Percentiles rank a stretch among this genome's conserved stretches.
phyloP scores from a whole-genome alignment of 768 basidiomycete genomes.

The Macrolepiota dolichaula region DNA sequence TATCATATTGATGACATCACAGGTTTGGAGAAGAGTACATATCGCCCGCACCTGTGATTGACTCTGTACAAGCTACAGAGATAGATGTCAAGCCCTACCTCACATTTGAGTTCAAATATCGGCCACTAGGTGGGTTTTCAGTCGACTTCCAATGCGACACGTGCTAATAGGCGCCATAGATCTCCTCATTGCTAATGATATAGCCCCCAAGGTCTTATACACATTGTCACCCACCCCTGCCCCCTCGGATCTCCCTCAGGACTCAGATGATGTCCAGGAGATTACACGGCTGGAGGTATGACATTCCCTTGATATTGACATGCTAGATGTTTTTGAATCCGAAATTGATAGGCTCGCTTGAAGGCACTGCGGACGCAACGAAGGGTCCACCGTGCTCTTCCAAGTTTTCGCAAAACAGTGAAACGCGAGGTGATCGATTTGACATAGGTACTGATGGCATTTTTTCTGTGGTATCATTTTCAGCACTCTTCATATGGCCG shows the following conservation, averaged over 20 bases:
- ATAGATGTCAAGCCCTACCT: constrained; percentile 23
- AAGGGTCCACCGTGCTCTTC: not conserved
- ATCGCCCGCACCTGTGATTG: constrained; percentile 24
- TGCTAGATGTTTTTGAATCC: not conserved
- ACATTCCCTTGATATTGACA: not conserved
- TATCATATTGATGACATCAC: not conserved
- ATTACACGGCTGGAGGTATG: not conserved
- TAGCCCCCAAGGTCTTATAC: constrained; percentile 1
- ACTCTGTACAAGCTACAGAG: constrained; percentile 23
- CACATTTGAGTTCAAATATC: constrained; percentile 30
- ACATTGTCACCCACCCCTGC: constrained; percentile 8
- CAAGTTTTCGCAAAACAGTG: not conserved
- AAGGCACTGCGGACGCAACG: not conserved
- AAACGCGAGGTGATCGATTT: constrained; percentile 5
- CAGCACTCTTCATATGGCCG: not conserved
- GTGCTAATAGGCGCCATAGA: constrained; percentile 12
- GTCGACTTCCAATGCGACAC: constrained; percentile 24
- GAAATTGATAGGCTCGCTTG: not conserved
- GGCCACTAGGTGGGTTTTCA: constrained; percentile 27
- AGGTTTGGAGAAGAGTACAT: constrained; percentile 31
- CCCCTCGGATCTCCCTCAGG: not conserved
- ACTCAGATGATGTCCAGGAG: not conserved
- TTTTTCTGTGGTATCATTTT: not conserved
- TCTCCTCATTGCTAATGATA: constrained; percentile 11
- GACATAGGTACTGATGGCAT: not conserved